Conservation (phyloP, 176 grass and related monocot genomes). For the Triticum aestivum region IWGSC_CS_RefSeq_v2.1 NC_057796.1:17931761-17932260, state of each 20-base stretch:
- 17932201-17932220: background rate
- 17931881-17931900: slow-evolving; percentile 60
- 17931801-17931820: background rate
- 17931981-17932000: slow-evolving; percentile 40
- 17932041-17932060: slow-evolving; percentile 51
- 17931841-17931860: background rate
- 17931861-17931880: background rate
- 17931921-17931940: slow-evolving; percentile 93
- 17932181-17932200: background rate
- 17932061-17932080: slow-evolving; percentile 47
- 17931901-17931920: slow-evolving; percentile 51
- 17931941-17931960: slow-evolving; percentile 61
- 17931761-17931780: background rate
- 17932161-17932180: background rate
- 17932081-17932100: slow-evolving; percentile 85
- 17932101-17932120: slow-evolving; percentile 91
- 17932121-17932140: slow-evolving; percentile 81
- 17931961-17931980: slow-evolving; percentile 59
- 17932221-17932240: slow-evolving; percentile 60
- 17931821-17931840: background rate
- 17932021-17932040: slow-evolving; percentile 95
- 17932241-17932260: slow-evolving; percentile 51
- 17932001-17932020: slow-evolving; percentile 57
- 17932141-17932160: slow-evolving; percentile 25
- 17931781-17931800: background rate